Evolutionary conservation across 2,329 filamentous ascomycete genomes (phyloP).

Genomic region (Claviceps arundinis): DNA sequence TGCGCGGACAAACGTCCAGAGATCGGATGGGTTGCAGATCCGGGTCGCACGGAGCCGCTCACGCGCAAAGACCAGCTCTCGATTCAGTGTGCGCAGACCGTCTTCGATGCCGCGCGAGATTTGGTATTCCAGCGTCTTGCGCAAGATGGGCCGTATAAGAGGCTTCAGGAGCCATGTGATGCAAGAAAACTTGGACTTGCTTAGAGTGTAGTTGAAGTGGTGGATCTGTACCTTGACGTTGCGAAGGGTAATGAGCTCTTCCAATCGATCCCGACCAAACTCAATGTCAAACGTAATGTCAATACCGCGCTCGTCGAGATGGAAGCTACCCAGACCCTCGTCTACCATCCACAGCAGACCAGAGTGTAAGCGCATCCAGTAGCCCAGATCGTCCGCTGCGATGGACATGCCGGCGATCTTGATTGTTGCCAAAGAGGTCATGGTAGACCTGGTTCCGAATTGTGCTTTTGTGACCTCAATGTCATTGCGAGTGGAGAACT

Average conservation of each 20-base stretch:
- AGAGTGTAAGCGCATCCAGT: slow-evolving; percentile 71
- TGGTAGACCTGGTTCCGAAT: slow-evolving; percentile 43
- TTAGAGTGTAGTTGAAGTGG: slow-evolving; percentile 68
- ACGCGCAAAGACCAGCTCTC: slow-evolving; percentile 74
- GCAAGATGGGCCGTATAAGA: slow-evolving; percentile 65
- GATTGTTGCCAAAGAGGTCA: slow-evolving; percentile 61
- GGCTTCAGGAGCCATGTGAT: slow-evolving; percentile 77
- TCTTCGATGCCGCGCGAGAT: slow-evolving; percentile 60
- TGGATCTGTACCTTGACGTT: slow-evolving; percentile 71
- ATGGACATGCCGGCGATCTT: slow-evolving; percentile 73
- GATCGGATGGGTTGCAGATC: slow-evolving; percentile 64
- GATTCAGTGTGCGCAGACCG: slow-evolving; percentile 59
- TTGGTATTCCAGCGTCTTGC: slow-evolving; percentile 66
- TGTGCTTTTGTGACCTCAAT: slow-evolving; percentile 71
- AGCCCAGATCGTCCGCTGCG: slow-evolving; percentile 76
- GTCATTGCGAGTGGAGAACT: slow-evolving; percentile 73
- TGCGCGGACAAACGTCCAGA: slow-evolving; percentile 72
- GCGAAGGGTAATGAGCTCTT: slow-evolving; percentile 68
- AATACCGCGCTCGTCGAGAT: slow-evolving; percentile 73
- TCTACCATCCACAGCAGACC: slow-evolving; percentile 65
- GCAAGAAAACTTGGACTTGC: slow-evolving; percentile 62
- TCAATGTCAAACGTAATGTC: slow-evolving; percentile 79
- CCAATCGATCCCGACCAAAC: slow-evolving; percentile 62
- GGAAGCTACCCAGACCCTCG: slow-evolving; percentile 74
- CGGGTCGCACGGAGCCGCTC: slow-evolving; percentile 77